These are phyloP conservation scores for Acacia crassicarpa DNA, from an alignment of 306 rosid species.

Conservation along the genomic window DNA sequence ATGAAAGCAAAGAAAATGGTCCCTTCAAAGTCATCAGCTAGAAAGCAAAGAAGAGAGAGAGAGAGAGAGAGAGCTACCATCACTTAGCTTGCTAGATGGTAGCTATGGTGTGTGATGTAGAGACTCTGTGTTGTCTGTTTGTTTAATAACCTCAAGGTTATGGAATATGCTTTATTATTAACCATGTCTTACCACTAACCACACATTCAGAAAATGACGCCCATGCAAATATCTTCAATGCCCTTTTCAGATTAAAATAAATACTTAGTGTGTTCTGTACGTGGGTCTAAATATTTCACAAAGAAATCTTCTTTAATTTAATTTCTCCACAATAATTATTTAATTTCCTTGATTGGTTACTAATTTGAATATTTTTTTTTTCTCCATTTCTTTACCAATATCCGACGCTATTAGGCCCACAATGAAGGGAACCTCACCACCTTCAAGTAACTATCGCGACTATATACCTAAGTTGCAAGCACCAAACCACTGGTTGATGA, in stretches of 20 bases:
- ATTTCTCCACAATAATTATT: neutral
- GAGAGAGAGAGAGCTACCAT: neutral
- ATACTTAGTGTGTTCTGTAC: neutral
- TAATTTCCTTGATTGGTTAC: neutral
- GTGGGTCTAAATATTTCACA: neutral
- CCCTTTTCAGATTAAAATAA: constrained; percentile 8
- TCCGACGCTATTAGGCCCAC: too few species aligned
- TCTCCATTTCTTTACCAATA: too few species aligned
- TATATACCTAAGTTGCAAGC: too few species aligned
- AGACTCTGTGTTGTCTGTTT: constrained; percentile 36
- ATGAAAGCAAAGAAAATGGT: constrained; percentile 50
- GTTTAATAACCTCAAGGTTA: constrained; percentile 30
- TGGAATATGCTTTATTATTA: constrained; percentile 47
- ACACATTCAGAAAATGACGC: constrained; percentile 40
- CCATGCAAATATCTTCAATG: constrained; percentile 24
- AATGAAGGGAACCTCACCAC: too few species aligned
- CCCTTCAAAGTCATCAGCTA: constrained; percentile 49
- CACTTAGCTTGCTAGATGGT: neutral
- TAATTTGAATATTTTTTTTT: neutral
- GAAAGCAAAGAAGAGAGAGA: neutral
- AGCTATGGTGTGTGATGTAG: constrained; percentile 17
- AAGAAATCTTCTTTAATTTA: neutral
- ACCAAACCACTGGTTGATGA: accelerated
- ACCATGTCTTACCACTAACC: constrained; percentile 35
- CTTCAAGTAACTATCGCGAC: too few species aligned